These are phyloP conservation scores for Dendrobium catenatum DNA, from an alignment of 106 monocot species.

Conservation along the genomic window DNA sequence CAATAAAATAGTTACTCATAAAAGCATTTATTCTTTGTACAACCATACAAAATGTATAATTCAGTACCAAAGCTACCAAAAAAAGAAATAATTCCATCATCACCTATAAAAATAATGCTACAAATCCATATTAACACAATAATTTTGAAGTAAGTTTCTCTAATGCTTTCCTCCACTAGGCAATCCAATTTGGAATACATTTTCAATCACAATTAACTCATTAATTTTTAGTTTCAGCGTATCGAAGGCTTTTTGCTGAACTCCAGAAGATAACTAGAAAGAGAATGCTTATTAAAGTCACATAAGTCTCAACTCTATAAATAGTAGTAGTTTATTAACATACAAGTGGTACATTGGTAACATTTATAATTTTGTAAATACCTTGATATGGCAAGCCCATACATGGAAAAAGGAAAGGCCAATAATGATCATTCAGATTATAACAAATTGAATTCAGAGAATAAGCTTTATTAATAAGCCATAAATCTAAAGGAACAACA, in stretches of 20 bases:
- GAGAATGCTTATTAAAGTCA: background rate
- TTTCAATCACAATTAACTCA: too few relatives aligned
- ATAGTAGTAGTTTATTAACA: background rate
- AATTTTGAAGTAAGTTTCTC: background rate
- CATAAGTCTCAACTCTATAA: background rate
- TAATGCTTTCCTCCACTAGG: background rate
- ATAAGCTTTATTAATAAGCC: background rate
- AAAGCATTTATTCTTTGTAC: background rate
- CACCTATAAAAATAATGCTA: background rate
- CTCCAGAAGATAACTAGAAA: background rate
- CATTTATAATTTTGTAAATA: background rate
- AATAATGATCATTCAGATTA: background rate
- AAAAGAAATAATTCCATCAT: background rate
- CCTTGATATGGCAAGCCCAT: too few relatives aligned
- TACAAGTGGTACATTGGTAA: too few relatives aligned
- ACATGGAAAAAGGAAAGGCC: too few relatives aligned
- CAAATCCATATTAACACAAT: background rate
- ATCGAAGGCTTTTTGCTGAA: background rate
- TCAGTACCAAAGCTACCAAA: background rate
- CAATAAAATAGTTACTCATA: background rate
- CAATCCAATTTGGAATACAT: background rate
- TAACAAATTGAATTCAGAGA: background rate
- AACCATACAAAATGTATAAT: background rate
- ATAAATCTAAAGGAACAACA: background rate
- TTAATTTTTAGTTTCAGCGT: background rate